Base-by-base conservation (phyloP, 2,329 filamentous ascomycete genomes). In the Beauveria rudraprayagi region DNA sequence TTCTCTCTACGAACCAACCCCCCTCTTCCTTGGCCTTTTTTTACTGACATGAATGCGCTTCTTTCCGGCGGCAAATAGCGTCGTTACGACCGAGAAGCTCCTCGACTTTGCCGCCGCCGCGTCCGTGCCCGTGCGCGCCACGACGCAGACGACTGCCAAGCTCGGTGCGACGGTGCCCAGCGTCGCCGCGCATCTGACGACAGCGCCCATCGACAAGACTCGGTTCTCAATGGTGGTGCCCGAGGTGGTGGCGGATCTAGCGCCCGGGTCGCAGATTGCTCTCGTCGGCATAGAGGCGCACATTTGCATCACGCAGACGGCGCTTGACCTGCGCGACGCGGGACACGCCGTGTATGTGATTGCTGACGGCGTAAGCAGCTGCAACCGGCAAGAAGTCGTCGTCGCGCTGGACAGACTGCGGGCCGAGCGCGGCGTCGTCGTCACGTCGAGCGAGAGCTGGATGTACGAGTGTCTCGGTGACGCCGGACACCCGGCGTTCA, bases 241-340 rank as follows among this genome's bases (percentile, higher is more conserved):
- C 0, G 80, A 87, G 44, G 77, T 96, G 48, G 76, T 80, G 28
- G 65, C 67, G 64, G 40, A 67, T 51, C 67, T 75, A 22, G 64
- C 69, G 1, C 68, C 73, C 1, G 70, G 70, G 1, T 76, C 83
- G 24, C 82, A 87, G 67, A 82, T 91, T 58, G 88, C 90, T 60
- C 85, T 97, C 64, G 88, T 96, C 17, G 93, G 93, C 43, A 96
- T 97, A 71, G 93, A 97, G 76, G 84, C 85, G 46, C 93, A 97
- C 76, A 94, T 97, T 71, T 97, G 93, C 78, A 86, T 97, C 34
- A 92, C 91, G 63, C 93, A 97, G 80, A 97, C 93, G 47, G 85
- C 90, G 17, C 80, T 97, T 47, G 93, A 97, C 76, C 77, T 96
- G 54, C 77, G 94, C 48, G 78, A 79, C 24, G 80, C 81, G 1